Percentiles rank a stretch among this genome's conserved stretches.
phyloP scores from a whole-genome alignment of 2,329 filamentous ascomycete species.

The Aureobasidium sp. region DNA sequence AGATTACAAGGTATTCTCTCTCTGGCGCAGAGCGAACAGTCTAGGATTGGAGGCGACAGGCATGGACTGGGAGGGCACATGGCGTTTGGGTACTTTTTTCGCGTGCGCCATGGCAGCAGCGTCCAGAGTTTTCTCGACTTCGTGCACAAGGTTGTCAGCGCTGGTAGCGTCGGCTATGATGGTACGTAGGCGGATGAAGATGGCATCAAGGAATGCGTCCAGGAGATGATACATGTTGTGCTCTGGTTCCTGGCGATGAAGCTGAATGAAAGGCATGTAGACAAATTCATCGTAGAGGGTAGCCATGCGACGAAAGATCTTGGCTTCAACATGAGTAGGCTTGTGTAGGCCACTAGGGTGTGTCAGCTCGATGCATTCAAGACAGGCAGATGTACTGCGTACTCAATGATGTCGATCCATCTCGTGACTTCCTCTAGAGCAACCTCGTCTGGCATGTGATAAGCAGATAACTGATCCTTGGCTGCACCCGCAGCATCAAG shows the following conservation, averaged over 20 bases:
- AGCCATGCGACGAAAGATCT: conserved; percentile 12
- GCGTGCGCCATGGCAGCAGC: not conserved
- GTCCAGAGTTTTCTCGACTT: conserved; percentile 1
- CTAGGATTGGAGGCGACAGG: not conserved
- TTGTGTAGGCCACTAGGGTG: conserved; percentile 7
- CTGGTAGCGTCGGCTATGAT: not conserved
- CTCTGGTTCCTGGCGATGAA: conserved; percentile 11
- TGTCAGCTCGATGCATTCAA: not conserved
- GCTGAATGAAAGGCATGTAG: conserved; percentile 13
- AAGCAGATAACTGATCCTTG: not conserved
- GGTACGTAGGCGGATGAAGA: conserved; percentile 3
- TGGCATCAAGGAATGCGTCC: not conserved
- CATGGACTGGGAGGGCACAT: conserved; percentile 2
- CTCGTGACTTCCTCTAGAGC: not conserved
- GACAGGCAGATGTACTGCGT: not conserved
- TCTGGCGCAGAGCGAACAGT: conserved; percentile 9
- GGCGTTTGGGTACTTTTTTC: not conserved
- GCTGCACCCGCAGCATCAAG: not conserved
- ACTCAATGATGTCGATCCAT: conserved; percentile 12
- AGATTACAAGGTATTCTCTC: conserved; percentile 21
- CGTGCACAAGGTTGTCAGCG: not conserved
- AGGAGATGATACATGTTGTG: conserved; percentile 18
- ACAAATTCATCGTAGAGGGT: conserved; percentile 11
- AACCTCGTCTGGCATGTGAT: not conserved
- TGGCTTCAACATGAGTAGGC: not conserved